Conservation (phyloP, 306 rosid genomes). For the Begonia peltatifolia region DNA sequence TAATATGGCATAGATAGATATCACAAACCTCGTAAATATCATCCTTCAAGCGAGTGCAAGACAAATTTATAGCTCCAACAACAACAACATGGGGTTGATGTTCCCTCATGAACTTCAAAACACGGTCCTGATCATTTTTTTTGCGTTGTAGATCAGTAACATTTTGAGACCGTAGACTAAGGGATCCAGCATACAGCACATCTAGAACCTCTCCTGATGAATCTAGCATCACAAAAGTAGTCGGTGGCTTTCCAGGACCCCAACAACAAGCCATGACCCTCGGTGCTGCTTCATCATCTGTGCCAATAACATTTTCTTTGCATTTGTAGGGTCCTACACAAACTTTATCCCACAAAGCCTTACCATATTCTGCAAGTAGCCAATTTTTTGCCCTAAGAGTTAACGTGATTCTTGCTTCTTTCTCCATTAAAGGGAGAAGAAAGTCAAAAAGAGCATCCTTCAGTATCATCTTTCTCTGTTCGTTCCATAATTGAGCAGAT, state of each 20-base stretch:
- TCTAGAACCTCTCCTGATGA: constrained; percentile 81
- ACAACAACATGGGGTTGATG: constrained; percentile 92
- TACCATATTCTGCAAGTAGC: constrained; percentile 83
- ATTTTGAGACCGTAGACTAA: constrained; percentile 60
- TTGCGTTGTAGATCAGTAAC: constrained; percentile 63
- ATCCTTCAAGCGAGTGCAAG: constrained; percentile 84
- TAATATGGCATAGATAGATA: background rate
- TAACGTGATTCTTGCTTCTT: constrained; percentile 75
- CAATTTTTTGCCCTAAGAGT: constrained; percentile 63
- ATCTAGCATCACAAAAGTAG: constrained; percentile 88
- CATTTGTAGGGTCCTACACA: constrained; percentile 87
- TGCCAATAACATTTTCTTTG: constrained; percentile 67
- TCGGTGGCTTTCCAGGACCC: constrained; percentile 90
- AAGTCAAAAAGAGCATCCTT: constrained; percentile 69
- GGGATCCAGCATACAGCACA: constrained; percentile 70
- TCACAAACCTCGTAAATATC: constrained; percentile 81
- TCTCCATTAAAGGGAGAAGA: constrained; percentile 91
- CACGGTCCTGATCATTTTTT: constrained; percentile 77
- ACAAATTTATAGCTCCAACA: constrained; percentile 70
- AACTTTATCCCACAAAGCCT: constrained; percentile 72
- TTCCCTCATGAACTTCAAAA: constrained; percentile 84
- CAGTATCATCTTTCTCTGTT: constrained; percentile 83
- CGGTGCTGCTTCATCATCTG: constrained; percentile 90
- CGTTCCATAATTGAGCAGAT: constrained; percentile 97
- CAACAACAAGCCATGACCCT: constrained; percentile 96